These are phyloP conservation scores for Candida insectorum DNA, from an alignment of 805 yeast genomes.

Conservation along the genomic window DNA sequence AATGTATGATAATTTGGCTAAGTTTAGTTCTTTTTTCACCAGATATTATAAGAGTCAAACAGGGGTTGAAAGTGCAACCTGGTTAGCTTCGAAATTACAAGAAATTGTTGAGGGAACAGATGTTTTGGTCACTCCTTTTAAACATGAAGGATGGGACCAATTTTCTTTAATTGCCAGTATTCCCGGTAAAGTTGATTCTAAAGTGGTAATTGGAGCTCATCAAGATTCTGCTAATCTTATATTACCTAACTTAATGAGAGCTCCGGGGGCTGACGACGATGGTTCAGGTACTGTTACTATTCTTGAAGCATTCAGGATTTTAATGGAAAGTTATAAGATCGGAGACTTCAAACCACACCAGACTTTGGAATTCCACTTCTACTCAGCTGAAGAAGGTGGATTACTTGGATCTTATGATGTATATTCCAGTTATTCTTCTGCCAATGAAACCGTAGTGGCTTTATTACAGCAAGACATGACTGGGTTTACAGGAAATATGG, in stretches of 20 bases:
- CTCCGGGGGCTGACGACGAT: conserved; percentile 97
- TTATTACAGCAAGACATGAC: conserved; percentile 97
- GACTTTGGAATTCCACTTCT: conserved; percentile 89
- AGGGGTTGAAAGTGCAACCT: conserved; percentile 70
- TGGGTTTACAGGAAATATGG: conserved; percentile 60
- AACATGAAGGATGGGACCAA: conserved; percentile 75
- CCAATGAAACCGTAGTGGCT: conserved; percentile 57
- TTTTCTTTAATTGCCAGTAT: conserved; percentile 68
- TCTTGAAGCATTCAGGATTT: conserved; percentile 68
- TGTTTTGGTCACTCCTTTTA: conserved; percentile 45
- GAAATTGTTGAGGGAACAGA: conserved; percentile 28
- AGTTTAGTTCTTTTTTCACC: conserved; percentile 67
- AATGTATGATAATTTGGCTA: conserved; percentile 53
- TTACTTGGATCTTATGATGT: conserved; percentile 81
- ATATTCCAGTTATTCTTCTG: conserved; percentile 50
- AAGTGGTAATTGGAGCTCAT: conserved; percentile 83
- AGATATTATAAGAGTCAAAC: conserved; percentile 70
- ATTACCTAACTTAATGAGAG: conserved; percentile 62
- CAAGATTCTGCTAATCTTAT: conserved; percentile 78
- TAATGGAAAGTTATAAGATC: conserved; percentile 35
- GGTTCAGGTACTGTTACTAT: conserved; percentile 84
- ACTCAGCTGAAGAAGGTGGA: conserved; percentile 94
- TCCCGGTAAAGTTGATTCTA: conserved; percentile 46
- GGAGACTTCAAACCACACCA: conserved; percentile 54
- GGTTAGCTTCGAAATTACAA: conserved; percentile 56